These are phyloP conservation scores for Tricholoma saponaceum DNA, from an alignment of 768 basidiomycete genomes.

Conservation along the genomic window DNA sequence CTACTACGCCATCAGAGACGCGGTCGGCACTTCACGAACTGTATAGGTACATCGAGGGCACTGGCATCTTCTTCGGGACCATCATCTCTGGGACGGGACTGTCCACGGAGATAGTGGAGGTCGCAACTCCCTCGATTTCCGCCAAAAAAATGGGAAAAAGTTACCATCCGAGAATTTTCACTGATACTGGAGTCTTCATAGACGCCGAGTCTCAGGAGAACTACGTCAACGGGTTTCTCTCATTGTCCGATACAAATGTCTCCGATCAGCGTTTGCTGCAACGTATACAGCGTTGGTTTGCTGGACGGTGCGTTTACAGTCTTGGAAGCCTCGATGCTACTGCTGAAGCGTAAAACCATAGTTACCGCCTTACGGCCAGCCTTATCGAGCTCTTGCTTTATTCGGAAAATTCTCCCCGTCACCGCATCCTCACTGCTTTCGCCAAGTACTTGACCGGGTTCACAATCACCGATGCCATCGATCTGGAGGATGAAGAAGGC, in stretches of 20 bases:
- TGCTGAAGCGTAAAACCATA: conserved; percentile 4
- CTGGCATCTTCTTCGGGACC: conserved; percentile 7
- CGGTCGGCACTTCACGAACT: conserved; percentile 6
- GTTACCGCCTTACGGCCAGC: conserved; percentile 13
- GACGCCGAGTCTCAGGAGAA: conserved; percentile 1
- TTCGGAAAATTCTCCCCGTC: conserved; percentile 7
- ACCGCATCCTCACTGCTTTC: conserved; percentile 16
- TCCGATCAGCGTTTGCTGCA: conserved; percentile 13
- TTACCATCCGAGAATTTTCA: conserved; percentile 4
- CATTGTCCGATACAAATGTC: background rate
- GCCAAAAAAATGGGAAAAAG: conserved; percentile 4
- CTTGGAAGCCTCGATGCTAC: background rate
- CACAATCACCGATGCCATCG: conserved; percentile 15
- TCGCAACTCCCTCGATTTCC: conserved; percentile 2
- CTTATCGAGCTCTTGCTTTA: conserved; percentile 15
- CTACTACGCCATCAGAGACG: conserved; percentile 1
- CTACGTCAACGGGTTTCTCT: conserved; percentile 5
- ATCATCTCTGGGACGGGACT: conserved; percentile 11
- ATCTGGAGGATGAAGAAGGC: conserved; percentile 13
- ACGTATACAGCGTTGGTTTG: conserved; percentile 15
- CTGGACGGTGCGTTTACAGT: background rate
- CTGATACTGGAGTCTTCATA: conserved; percentile 7
- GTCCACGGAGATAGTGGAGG: conserved; percentile 9
- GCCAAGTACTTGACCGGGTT: conserved; percentile 13
- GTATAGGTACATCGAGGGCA: conserved; percentile 7